Evolutionary conservation across 1,284 basidiomycete species (phyloP).

Genomic region (Apiotrichum akiyoshidainum): DNA sequence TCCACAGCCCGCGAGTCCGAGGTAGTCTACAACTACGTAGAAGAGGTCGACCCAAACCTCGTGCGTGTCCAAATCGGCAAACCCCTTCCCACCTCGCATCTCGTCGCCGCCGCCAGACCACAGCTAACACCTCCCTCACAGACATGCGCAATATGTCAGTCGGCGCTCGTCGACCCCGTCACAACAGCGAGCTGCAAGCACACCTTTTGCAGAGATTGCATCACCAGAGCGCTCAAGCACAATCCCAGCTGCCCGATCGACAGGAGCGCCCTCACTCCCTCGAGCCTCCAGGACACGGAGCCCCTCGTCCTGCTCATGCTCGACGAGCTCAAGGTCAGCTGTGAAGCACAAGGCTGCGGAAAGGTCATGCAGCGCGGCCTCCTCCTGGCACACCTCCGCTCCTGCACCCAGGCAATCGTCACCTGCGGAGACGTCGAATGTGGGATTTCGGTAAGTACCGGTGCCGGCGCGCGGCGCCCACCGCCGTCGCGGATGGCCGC

Average conservation of each 20-base stretch:
- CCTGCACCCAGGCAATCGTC: conserved; percentile 62
- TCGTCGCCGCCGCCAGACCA: background rate
- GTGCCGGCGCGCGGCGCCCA: conserved; percentile 48
- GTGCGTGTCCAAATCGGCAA: conserved; percentile 16
- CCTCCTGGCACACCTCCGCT: conserved; percentile 62
- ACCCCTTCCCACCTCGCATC: too few species aligned
- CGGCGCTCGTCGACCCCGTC: conserved; percentile 70
- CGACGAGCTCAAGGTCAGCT: conserved; percentile 74
- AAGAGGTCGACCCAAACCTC: conserved; percentile 41
- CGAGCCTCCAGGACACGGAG: conserved; percentile 25
- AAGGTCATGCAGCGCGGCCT: conserved; percentile 67
- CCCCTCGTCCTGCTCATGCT: conserved; percentile 56
- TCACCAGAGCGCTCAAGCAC: conserved; percentile 60
- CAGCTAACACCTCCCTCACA: conserved; percentile 38
- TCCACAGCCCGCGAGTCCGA: conserved; percentile 16
- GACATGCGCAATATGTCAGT: conserved; percentile 82
- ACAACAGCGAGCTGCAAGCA: conserved; percentile 68
- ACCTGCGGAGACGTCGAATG: conserved; percentile 53
- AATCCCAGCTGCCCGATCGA: conserved; percentile 71
- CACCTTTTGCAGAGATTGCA: conserved; percentile 77
- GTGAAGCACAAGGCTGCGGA: conserved; percentile 57
- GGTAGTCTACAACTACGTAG: conserved; percentile 42
- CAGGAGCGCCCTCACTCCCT: conserved; percentile 58
- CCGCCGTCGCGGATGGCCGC: conserved; percentile 30
- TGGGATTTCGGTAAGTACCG: conserved; percentile 52